Conservation (phyloP, 148 eudicot species). For the Chenopodium quinoa region DNA sequence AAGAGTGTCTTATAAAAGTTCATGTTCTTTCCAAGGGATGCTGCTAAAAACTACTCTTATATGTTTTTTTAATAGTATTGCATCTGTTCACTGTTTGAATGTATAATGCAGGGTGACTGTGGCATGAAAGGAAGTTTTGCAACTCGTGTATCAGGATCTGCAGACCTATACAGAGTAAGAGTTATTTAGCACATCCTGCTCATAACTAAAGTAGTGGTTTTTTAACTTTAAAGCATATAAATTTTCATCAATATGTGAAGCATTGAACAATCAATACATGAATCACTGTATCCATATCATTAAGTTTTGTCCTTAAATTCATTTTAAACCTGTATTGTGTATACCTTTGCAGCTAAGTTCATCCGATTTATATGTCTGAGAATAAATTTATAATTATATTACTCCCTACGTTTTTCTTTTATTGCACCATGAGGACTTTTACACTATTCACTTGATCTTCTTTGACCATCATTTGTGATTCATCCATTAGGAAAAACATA, state of each 20-base stretch:
- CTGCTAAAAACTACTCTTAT: not conserved
- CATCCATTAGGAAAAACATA: no score
- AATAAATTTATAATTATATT: not conserved
- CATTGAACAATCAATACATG: not conserved
- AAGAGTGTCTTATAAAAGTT: not conserved
- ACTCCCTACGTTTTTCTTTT: no score
- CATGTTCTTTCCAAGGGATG: not conserved
- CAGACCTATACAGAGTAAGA: constrained; percentile 81
- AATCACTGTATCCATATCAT: not conserved
- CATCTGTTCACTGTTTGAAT: constrained; percentile 7
- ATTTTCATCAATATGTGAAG: not conserved
- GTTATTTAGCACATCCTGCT: constrained; percentile 1
- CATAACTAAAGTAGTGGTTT: not conserved
- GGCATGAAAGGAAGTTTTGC: constrained; percentile 94
- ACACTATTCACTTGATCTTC: no score
- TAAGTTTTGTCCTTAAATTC: constrained; percentile 1
- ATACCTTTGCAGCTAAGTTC: not conserved
- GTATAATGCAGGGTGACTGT: constrained; percentile 64
- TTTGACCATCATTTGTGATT: no score
- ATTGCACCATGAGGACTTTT: no score
- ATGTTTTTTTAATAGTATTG: no score
- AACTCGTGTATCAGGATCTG: constrained; percentile 89
- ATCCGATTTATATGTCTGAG: not conserved
- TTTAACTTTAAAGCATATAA: not conserved
- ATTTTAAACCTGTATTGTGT: not conserved